phyloP scores from a whole-genome alignment of 192 early-diverging fungal species.

The Rhizophlyctis rosea region DNA sequence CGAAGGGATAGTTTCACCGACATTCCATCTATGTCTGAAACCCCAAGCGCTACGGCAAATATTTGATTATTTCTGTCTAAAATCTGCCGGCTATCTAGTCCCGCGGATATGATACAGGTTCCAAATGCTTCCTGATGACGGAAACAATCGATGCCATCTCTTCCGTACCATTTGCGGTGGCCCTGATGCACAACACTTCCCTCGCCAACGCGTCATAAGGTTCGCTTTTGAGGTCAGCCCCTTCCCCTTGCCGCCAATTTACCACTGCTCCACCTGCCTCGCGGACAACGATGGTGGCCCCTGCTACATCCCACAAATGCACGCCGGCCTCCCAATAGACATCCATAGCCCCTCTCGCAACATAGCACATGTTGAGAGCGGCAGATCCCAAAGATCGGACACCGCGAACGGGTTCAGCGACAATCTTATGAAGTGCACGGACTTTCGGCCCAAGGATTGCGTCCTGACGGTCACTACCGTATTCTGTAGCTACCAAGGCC shows the following conservation, averaged over 20 bases:
- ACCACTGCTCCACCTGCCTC: constrained; percentile 84
- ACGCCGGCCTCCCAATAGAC: constrained; percentile 89
- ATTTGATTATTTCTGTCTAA: no score
- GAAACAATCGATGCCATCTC: constrained; percentile 15
- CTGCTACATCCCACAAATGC: constrained; percentile 82
- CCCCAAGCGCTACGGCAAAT: no score
- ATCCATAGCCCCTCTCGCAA: constrained; percentile 81
- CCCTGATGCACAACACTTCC: constrained; percentile 43
- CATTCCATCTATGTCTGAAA: no score
- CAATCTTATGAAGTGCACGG: constrained; percentile 61
- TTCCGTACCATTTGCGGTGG: constrained; percentile 16
- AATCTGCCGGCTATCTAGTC: no score
- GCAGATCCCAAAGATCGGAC: constrained; percentile 76
- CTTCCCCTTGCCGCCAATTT: constrained; percentile 24
- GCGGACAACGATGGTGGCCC: constrained; percentile 74
- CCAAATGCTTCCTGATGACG: constrained; percentile 16
- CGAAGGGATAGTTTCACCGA: no score
- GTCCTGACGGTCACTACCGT: constrained; percentile 67
- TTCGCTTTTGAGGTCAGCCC: constrained; percentile 7
- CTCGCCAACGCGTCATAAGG: constrained; percentile 31
- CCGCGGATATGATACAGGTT: constrained; percentile 19
- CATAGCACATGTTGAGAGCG: constrained; percentile 70
- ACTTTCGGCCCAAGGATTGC: constrained; percentile 64
- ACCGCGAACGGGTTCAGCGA: constrained; percentile 65
- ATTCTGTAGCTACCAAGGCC: constrained; percentile 80